Base-by-base conservation (phyloP, 2,329 filamentous ascomycete genomes). In the Endoconidiophora laricicola region DNA sequence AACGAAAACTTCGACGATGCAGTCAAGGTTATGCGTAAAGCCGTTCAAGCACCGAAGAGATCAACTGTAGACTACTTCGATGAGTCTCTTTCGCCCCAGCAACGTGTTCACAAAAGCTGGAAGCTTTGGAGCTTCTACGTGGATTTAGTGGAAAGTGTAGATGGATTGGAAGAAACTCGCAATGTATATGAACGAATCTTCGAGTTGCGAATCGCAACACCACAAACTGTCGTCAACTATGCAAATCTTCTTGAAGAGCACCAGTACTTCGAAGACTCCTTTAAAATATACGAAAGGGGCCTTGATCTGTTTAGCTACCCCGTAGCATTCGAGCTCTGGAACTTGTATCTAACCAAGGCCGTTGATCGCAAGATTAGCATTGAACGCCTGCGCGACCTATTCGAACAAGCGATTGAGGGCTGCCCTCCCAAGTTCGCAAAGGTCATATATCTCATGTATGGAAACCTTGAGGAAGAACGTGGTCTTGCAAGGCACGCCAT, bases 41-140 rank as follows among this genome's bases (percentile, higher is more conserved):
- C 91, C 16, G 90, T 91, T 4, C 88, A 94, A 63, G 86, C 91
- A n/a, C 88, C 91, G 0, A 96, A 96, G 65, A 73, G 86, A 56
- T 95, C 90, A n/a, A 93, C 80, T 2, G 87, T 98, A n/a, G 91
- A 98, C 67, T 98, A 96, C 62, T 98, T 96, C 60, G 91, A 98
- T 62, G 93, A 98, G 62, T 86, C 78, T 0, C 69, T 98, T 5
- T 87, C 86, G 1, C 90, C 91, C 3, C 91, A 98, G 62, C 91
- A 96, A 67, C 78, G 93, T 55, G 85, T 98, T 2, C 91, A 98
- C 69, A 98, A 98, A 71, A 94, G 86, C 62, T 98, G 91, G 91
- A 98, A 96, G 64, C 68, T 98, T 9, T 98, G 91, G 91, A 94
- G 87, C 65, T 98, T 98, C 69, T 98, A 98, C 59, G 88, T 98